Conservation (phyloP, 192 early-diverging fungal genomes). For the Backusella tarrabulga region DNA sequence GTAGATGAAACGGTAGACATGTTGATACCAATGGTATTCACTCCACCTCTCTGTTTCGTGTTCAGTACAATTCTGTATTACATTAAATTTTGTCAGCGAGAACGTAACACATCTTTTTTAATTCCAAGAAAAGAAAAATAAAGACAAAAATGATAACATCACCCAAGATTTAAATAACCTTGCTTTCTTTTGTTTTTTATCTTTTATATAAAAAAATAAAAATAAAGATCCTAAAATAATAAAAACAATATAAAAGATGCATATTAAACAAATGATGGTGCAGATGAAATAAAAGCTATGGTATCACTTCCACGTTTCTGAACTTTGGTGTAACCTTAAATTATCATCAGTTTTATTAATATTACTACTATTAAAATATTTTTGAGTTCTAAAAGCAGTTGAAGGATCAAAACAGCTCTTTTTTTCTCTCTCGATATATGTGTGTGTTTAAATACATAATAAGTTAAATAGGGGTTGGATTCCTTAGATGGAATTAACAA, state of each 20-base stretch:
- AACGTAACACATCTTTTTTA: background rate
- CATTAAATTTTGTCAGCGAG: background rate
- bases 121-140: conserved; percentile 3
- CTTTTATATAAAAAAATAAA: background rate
- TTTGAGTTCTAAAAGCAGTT: conserved; percentile 1
- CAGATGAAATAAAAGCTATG: background rate
- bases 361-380: background rate
- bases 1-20: background rate
- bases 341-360: background rate
- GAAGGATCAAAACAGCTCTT: background rate
- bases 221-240: background rate
- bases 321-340: background rate
- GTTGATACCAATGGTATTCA: background rate
- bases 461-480: background rate
- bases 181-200: background rate
- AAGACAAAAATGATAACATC: background rate
- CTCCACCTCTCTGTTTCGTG: background rate
- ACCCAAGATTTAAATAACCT: background rate
- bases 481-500: conserved; percentile 5
- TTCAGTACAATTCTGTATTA: conserved; percentile 5
- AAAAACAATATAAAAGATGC: background rate
- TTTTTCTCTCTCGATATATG: background rate
- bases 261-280: background rate
- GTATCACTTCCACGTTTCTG: background rate
- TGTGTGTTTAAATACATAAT: background rate